These are phyloP conservation scores for Kuraishia ogatae DNA, from an alignment of 805 yeast species.

Conservation along the genomic window DNA sequence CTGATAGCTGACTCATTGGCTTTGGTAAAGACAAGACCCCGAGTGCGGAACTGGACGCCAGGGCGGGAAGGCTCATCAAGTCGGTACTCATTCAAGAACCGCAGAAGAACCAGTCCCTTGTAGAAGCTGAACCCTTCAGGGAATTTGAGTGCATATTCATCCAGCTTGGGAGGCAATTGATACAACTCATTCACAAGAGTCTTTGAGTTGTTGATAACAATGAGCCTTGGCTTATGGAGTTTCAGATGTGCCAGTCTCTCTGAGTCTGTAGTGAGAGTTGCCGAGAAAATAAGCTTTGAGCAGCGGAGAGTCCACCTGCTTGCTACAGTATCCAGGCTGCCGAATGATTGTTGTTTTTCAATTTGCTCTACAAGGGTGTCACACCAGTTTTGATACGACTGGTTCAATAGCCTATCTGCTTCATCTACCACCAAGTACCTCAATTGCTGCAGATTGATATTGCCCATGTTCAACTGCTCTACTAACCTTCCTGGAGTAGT, in stretches of 20 bases:
- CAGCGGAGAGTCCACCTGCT: conserved; percentile 28
- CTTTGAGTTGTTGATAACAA: conserved; percentile 58
- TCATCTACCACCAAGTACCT: conserved; percentile 68
- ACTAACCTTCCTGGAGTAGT: conserved; percentile 78
- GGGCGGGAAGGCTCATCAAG: conserved; percentile 11
- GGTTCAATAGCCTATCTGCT: conserved; percentile 77
- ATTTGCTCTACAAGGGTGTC: conserved; percentile 36
- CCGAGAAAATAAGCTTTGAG: conserved; percentile 74
- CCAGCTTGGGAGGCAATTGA: conserved; percentile 46
- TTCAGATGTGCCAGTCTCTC: conserved; percentile 72
- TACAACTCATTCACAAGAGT: conserved; percentile 45
- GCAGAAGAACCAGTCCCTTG: conserved; percentile 70
- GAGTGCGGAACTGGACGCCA: conserved; percentile 11
- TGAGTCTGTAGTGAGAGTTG: conserved; percentile 90
- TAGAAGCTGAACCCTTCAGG: conserved; percentile 24
- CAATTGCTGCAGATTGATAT: conserved; percentile 42
- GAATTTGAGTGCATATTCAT: conserved; percentile 19
- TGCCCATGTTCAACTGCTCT: conserved; percentile 47
- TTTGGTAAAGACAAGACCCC: conserved; percentile 56
- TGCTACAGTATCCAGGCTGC: conserved; percentile 18
- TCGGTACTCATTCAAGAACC: conserved; percentile 31
- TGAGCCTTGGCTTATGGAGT: conserved; percentile 61
- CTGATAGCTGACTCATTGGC: conserved; percentile 87
- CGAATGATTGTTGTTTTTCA: conserved; percentile 25
- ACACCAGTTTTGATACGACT: conserved; percentile 92